A percentile compares a stretch with the other conserved stretches of the same genome.
These are phyloP conservation scores for Verticillium dahliae DNA, from an alignment of 2,329 filamentous ascomycete species.

Conservation along the genomic window DNA sequence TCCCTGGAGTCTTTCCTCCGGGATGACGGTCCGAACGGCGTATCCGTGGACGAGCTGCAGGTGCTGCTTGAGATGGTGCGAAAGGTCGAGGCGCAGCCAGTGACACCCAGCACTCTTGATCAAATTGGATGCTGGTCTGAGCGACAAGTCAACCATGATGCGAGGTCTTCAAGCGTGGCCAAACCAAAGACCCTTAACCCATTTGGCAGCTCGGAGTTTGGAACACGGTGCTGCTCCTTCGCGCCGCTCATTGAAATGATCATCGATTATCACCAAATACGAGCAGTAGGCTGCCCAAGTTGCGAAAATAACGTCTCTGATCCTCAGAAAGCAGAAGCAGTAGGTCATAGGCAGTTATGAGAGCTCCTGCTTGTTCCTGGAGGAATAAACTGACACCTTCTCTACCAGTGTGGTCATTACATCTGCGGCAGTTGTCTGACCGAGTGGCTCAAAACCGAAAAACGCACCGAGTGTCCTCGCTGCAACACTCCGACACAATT, in stretches of 20 bases:
- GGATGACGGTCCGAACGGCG: neutral
- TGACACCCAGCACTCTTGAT: neutral
- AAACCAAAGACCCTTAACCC: neutral
- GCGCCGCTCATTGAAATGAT: conserved; percentile 5
- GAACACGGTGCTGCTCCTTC: conserved; percentile 13
- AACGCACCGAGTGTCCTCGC: neutral
- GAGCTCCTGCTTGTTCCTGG: neutral
- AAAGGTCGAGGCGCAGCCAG: neutral
- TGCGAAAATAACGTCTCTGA: neutral
- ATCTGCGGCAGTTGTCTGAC: conserved; percentile 20
- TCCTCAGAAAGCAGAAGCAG: neutral
- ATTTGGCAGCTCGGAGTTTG: conserved; percentile 10
- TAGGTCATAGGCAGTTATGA: neutral
- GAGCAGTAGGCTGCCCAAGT: neutral
- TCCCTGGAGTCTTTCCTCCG: conserved; percentile 17
- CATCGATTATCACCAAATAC: conserved; percentile 7
- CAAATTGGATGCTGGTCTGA: conserved; percentile 5
- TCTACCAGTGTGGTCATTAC: conserved; percentile 23
- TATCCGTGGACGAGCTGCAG: neutral
- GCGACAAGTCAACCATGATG: neutral
- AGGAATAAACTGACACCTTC: neutral
- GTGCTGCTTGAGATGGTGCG: neutral
- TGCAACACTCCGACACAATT: neutral
- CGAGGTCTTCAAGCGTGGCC: neutral
- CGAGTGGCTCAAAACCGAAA: neutral